Percentiles rank a stretch among this genome's conserved stretches.
Evolutionary conservation across 2,329 filamentous ascomycete species (phyloP).

Genomic region (Xylariaceae sp.): DNA sequence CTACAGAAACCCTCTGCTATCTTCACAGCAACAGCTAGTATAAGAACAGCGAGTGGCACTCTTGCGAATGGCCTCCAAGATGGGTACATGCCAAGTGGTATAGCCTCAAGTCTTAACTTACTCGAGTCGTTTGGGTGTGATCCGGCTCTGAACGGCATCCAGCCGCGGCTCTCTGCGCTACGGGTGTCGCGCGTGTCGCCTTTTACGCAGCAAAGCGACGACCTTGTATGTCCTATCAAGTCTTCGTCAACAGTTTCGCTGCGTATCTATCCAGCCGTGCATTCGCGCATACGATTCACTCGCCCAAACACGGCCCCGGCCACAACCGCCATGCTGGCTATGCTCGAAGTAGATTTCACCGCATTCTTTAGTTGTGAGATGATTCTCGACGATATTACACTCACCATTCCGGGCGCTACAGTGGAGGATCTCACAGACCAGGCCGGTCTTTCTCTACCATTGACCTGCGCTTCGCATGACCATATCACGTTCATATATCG

Average conservation of each 20-base stretch:
- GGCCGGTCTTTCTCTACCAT: slow-evolving; percentile 48
- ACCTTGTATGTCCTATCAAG: slow-evolving; percentile 58
- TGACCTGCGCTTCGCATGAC: slow-evolving; percentile 64
- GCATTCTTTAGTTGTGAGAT: slow-evolving; percentile 63
- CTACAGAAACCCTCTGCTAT: slow-evolving; percentile 62
- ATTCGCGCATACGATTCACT: slow-evolving; percentile 68
- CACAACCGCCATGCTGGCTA: slow-evolving; percentile 59
- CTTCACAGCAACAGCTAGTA: slow-evolving; percentile 56
- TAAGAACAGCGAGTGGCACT: slow-evolving; percentile 48
- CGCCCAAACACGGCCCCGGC: slow-evolving; percentile 55
- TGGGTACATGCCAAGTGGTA: slow-evolving; percentile 64
- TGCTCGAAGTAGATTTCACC: slow-evolving; percentile 70
- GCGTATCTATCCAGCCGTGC: slow-evolving; percentile 62
- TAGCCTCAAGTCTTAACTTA: slow-evolving; percentile 69
- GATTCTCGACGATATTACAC: slow-evolving; percentile 52
- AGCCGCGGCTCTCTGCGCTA: slow-evolving; percentile 65
- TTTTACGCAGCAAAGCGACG: slow-evolving; percentile 53
- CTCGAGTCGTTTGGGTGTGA: slow-evolving; percentile 67
- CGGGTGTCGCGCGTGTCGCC: slow-evolving; percentile 71
- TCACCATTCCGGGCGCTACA: slow-evolving; percentile 53
- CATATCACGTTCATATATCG: slow-evolving; percentile 71
- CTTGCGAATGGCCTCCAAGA: slow-evolving; percentile 41
- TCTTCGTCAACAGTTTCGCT: slow-evolving; percentile 59
- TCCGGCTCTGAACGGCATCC: slow-evolving; percentile 54
- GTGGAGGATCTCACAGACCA: slow-evolving; percentile 54